Evolutionary conservation across 1,284 basidiomycete species (phyloP).

Genomic region (Quambalaria eucalypti): DNA sequence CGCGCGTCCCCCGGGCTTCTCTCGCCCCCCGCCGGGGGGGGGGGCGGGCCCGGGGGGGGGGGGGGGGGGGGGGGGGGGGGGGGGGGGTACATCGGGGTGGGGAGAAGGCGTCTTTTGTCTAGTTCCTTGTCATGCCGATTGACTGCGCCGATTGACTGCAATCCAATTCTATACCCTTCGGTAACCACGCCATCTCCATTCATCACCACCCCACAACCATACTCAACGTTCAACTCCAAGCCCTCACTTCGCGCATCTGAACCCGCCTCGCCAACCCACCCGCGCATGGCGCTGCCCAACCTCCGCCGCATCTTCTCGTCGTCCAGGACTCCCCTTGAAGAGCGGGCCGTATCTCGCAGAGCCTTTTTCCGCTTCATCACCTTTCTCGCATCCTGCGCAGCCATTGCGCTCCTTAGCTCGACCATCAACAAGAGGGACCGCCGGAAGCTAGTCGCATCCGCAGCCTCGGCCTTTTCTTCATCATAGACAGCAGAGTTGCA

Average conservation of each 20-base stretch:
- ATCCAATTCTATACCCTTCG: too few species aligned
- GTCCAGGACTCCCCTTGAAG: slow-evolving; percentile 29
- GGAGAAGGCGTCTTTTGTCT: too few species aligned
- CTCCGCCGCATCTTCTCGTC: slow-evolving; percentile 36
- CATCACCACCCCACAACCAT: not conserved
- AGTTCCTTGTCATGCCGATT: too few species aligned
- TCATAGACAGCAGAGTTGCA: too few species aligned
- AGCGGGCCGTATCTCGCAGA: slow-evolving; percentile 32
- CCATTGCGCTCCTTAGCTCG: slow-evolving; percentile 30
- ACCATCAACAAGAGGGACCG: not conserved
- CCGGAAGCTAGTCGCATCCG: not conserved
- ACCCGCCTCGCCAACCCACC: not conserved
- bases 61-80: too few species aligned
- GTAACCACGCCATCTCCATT: not conserved
- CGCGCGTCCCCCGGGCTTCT: too few species aligned
- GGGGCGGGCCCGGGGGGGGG: too few species aligned
- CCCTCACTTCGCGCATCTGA: not conserved
- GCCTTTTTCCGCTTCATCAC: slow-evolving; percentile 40
- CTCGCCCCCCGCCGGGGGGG: too few species aligned
- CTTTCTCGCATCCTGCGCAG: slow-evolving; percentile 32
- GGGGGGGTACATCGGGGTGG: too few species aligned
- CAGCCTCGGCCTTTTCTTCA: too few species aligned
- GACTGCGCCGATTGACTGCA: too few species aligned
- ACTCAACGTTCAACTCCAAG: not conserved
- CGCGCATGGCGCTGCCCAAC: slow-evolving; percentile 31